A percentile compares a stretch with the other conserved stretches of the same genome.
Evolutionary conservation across 495 filamentous ascomycete species (phyloP).

Genomic region (Neurospora hispaniola): DNA sequence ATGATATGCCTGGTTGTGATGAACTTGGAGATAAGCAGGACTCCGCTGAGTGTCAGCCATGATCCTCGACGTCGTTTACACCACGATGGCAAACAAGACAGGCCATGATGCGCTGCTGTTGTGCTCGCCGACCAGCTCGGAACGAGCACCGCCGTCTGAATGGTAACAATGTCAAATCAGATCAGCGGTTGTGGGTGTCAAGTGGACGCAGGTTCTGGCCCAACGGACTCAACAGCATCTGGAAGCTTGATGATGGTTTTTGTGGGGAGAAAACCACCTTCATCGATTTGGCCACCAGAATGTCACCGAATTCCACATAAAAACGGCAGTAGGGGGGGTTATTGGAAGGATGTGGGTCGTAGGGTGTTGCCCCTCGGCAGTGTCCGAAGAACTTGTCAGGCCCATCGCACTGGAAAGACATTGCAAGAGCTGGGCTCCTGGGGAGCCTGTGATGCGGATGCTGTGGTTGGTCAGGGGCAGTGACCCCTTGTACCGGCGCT

Average conservation of each 20-base stretch:
- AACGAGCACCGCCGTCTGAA: neutral
- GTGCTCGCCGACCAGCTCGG: neutral
- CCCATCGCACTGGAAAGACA: neutral
- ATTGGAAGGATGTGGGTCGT: neutral
- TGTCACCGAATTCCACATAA: too few relatives aligned
- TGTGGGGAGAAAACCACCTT: neutral
- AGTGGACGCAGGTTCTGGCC: neutral
- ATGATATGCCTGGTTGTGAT: neutral
- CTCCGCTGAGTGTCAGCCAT: neutral
- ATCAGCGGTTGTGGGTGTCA: neutral
- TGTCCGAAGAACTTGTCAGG: neutral
- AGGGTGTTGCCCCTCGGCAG: neutral
- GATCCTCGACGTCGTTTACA: neutral
- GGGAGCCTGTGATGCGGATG: neutral
- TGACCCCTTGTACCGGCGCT: neutral
- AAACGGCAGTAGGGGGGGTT: neutral
- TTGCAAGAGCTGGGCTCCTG: neutral
- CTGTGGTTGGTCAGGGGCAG: neutral
- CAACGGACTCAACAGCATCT: neutral
- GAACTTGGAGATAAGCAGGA: neutral
- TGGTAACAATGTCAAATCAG: neutral
- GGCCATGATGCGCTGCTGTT: neutral
- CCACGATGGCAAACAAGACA: neutral
- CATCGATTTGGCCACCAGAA: neutral
- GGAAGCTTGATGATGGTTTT: neutral